These are phyloP conservation scores for Starmerella riodocensis DNA, from an alignment of 805 yeast genomes.

Conservation along the genomic window DNA sequence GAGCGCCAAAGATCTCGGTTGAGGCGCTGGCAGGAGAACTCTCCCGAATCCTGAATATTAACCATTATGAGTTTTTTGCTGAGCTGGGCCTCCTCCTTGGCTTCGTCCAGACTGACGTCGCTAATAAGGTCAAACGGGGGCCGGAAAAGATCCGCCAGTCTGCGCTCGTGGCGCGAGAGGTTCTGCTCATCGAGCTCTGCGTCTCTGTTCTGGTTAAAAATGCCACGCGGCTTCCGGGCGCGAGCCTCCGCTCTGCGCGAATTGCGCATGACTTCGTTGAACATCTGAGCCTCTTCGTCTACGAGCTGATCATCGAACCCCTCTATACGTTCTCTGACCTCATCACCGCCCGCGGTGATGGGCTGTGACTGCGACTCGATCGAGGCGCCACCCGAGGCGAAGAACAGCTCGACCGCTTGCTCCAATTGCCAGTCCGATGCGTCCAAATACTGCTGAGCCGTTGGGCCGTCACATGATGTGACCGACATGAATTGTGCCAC, in stretches of 20 bases:
- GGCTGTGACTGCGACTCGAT: constrained; percentile 42
- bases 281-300: constrained; percentile 30
- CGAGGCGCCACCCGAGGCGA: constrained; percentile 42
- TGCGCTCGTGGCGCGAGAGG: constrained; percentile 30
- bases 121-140: constrained; percentile 90
- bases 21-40: constrained; percentile 76
- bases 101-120: constrained; percentile 54
- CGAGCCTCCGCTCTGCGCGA: constrained; percentile 16
- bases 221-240: constrained; percentile 24
- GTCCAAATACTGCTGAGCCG: constrained; percentile 65
- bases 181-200: constrained; percentile 9
- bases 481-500: constrained; percentile 70
- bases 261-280: constrained; percentile 19
- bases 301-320: constrained; percentile 68
- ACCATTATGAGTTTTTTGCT: constrained; percentile 70
- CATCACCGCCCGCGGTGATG: constrained; percentile 39
- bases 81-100: constrained; percentile 51
- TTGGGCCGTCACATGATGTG: constrained; percentile 56
- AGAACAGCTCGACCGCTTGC: constrained; percentile 68
- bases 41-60: constrained; percentile 74
- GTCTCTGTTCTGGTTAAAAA: constrained; percentile 41
- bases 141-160: constrained; percentile 70
- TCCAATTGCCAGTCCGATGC: constrained; percentile 69
- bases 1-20: constrained; percentile 92
- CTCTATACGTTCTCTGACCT: constrained; percentile 65